phyloP scores from a whole-genome alignment of 495 filamentous ascomycete species.

The Tricharina praecox region DNA sequence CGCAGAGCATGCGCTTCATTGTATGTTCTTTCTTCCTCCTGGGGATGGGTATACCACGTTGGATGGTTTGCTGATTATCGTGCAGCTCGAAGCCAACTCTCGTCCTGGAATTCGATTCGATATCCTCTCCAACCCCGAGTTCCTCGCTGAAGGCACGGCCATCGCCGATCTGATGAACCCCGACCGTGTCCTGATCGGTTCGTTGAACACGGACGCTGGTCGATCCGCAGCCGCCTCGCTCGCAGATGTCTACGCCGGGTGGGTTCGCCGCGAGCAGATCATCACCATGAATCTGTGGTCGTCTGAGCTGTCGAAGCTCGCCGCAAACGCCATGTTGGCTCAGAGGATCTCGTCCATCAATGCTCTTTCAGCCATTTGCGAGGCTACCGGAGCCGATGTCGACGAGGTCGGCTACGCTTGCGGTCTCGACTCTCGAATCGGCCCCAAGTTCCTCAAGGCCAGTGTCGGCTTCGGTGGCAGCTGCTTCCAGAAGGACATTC shows the following conservation, averaged over 20 bases:
- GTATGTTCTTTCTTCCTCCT: conserved; percentile 28
- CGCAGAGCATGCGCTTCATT: conserved; percentile 49
- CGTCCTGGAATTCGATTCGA: conserved; percentile 50
- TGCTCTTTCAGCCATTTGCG: conserved; percentile 62
- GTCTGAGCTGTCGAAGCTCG: conserved; percentile 63
- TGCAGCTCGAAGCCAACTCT: conserved; percentile 32
- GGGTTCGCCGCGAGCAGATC: conserved; percentile 51
- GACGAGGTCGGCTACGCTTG: conserved; percentile 54
- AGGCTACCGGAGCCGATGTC: conserved; percentile 58
- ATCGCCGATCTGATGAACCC: conserved; percentile 53
- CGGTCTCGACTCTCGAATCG: conserved; percentile 55
- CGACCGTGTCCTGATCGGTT: conserved; percentile 65
- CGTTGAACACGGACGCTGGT: conserved; percentile 38
- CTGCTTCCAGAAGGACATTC: conserved; percentile 71
- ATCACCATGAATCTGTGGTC: conserved; percentile 63
- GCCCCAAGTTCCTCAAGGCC: conserved; percentile 57
- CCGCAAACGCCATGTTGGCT: conserved; percentile 65
- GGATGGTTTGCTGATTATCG: conserved; percentile 6
- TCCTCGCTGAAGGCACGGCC: conserved; percentile 64
- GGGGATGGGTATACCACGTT: background rate
- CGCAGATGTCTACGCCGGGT: conserved; percentile 48
- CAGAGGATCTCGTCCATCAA: conserved; percentile 77
- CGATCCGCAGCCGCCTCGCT: conserved; percentile 45
- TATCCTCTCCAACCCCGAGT: conserved; percentile 72
- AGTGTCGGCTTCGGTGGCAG: conserved; percentile 66